A percentile compares a stretch with the other conserved stretches of the same genome.
Evolutionary conservation across 139 green algal species (phyloP).

Genomic region (Asterochloris erici): DNA sequence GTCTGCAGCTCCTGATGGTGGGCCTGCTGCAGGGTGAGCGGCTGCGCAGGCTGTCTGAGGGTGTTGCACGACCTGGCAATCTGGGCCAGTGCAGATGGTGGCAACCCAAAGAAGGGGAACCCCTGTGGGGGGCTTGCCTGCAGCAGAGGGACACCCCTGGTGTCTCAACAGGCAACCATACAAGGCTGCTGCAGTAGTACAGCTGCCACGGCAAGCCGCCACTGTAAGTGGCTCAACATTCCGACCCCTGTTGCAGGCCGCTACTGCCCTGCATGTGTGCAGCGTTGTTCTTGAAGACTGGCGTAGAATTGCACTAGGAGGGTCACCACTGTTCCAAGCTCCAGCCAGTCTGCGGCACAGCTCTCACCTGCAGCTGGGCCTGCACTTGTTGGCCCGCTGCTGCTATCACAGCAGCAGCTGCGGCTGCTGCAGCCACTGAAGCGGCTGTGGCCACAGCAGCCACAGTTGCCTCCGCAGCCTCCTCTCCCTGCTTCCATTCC

Average conservation of each 20-base stretch:
- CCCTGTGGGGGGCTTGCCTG: constrained; percentile 56
- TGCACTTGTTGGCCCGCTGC: constrained; percentile 64
- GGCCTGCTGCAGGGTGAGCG: not conserved
- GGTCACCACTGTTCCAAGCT: not conserved
- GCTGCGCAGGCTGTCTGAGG: not conserved
- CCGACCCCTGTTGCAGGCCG: not conserved
- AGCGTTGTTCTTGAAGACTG: not conserved
- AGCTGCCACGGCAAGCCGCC: not conserved
- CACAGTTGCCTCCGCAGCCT: not conserved
- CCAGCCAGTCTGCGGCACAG: not conserved
- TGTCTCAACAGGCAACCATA: not conserved
- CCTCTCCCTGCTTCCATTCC: not conserved
- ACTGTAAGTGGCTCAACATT: not conserved
- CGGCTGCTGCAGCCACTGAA: constrained; percentile 13
- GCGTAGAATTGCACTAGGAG: not conserved
- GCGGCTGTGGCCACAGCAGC: constrained; percentile 17
- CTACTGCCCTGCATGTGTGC: not conserved
- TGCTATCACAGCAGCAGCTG: constrained; percentile 59
- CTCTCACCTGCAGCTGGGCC: constrained; percentile 55
- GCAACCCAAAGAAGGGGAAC: constrained; percentile 76
- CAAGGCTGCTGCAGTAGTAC: not conserved
- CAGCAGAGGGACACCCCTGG: not conserved
- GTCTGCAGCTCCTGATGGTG: not conserved
- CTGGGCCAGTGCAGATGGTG: constrained; percentile 53
- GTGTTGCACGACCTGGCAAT: constrained; percentile 24